phyloP scores from a whole-genome alignment of 2,329 filamentous ascomycete genomes.

The Macrophomina pseudophaseolina region DNA sequence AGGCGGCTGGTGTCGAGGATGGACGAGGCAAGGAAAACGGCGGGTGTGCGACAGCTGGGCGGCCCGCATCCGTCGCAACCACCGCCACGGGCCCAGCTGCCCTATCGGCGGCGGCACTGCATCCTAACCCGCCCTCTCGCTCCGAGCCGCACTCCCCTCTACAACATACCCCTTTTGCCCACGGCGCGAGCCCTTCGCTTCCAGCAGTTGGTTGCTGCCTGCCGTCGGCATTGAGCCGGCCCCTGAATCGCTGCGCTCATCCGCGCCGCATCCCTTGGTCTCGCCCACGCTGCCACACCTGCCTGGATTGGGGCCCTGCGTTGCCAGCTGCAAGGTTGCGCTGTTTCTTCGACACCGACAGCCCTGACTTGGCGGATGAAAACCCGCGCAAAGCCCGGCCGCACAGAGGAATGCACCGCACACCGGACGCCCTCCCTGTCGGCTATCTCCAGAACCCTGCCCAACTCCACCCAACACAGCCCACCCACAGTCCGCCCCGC shows the following conservation, averaged over 20 bases:
- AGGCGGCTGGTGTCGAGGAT: neutral
- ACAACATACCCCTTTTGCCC: slow-evolving; percentile 1
- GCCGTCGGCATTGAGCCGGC: neutral
- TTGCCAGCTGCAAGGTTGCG: neutral
- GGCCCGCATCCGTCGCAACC: slow-evolving; percentile 4
- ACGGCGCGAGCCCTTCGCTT: neutral
- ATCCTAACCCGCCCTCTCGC: neutral
- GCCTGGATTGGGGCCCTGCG: neutral
- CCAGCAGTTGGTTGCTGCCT: neutral
- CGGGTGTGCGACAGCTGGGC: neutral
- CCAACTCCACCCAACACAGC: neutral
- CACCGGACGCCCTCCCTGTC: neutral
- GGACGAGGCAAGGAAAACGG: neutral
- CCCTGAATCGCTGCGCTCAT: neutral
- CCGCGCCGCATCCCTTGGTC: neutral
- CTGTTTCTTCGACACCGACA: neutral
- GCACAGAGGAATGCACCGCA: neutral
- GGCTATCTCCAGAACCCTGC: neutral
- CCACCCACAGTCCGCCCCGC: neutral
- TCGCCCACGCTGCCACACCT: neutral
- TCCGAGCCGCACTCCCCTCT: neutral
- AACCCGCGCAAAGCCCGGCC: neutral
- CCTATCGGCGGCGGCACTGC: neutral
- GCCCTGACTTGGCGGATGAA: neutral
- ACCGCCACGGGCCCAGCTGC: neutral